Conservation (phyloP, 495 filamentous ascomycete species). For the Talaromyces liani region DNA sequence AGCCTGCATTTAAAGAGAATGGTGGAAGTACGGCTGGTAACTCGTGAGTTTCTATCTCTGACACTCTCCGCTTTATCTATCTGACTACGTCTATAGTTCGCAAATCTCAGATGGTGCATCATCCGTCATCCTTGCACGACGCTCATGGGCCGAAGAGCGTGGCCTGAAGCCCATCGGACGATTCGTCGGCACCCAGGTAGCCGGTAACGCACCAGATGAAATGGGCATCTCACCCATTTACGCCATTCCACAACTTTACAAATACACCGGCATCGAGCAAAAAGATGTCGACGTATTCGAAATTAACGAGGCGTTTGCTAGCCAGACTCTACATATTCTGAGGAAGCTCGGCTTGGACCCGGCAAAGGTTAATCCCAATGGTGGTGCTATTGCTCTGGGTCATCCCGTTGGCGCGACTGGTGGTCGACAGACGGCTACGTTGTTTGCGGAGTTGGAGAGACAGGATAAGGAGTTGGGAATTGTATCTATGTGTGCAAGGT, state of each 20-base stretch:
- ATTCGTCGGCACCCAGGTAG: conserved; percentile 74
- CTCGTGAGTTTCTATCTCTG: conserved; percentile 15
- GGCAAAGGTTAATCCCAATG: conserved; percentile 77
- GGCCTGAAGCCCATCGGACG: conserved; percentile 71
- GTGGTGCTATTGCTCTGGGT: conserved; percentile 67
- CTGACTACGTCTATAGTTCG: conserved; percentile 7
- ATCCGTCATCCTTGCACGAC: conserved; percentile 76
- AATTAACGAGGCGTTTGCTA: conserved; percentile 88
- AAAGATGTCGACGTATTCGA: conserved; percentile 76
- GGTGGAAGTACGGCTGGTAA: conserved; percentile 68
- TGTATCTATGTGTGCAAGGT: conserved; percentile 66
- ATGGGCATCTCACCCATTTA: conserved; percentile 87
- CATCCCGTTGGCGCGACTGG: conserved; percentile 71
- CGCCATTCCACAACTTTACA: conserved; percentile 76
- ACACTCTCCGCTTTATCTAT: background rate
- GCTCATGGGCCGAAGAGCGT: conserved; percentile 66
- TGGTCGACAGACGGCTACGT: conserved; percentile 63
- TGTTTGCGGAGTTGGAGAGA: conserved; percentile 60
- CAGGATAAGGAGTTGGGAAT: conserved; percentile 66
- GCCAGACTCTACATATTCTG: conserved; percentile 79
- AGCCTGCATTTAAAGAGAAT: conserved; percentile 72
- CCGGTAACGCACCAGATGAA: conserved; percentile 73
- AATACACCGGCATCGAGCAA: conserved; percentile 58
- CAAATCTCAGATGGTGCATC: conserved; percentile 53
- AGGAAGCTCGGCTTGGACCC: conserved; percentile 62